These are phyloP conservation scores for Hypoxylon sp. DNA, from an alignment of 2,329 filamentous ascomycete species.

Conservation along the genomic window DNA sequence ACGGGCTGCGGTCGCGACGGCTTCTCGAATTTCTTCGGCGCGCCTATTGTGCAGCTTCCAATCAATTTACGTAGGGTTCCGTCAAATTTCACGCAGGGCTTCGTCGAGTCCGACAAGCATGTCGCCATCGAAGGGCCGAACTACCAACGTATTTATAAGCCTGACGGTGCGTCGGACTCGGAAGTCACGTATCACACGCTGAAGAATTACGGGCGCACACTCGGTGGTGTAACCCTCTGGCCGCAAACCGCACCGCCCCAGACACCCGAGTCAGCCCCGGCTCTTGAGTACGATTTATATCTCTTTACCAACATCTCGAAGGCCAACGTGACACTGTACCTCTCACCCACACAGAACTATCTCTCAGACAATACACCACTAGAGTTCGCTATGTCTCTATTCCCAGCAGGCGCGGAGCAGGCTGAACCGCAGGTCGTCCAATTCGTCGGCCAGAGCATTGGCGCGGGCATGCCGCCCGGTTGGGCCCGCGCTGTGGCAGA, in stretches of 20 bases:
- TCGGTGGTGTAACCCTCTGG: slow-evolving; percentile 70
- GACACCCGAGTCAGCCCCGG: slow-evolving; percentile 64
- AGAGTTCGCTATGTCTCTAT: slow-evolving; percentile 52
- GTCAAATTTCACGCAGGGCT: slow-evolving; percentile 68
- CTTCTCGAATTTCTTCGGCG: slow-evolving; percentile 52
- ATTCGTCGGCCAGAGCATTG: slow-evolving; percentile 61
- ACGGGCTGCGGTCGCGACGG: slow-evolving; percentile 52
- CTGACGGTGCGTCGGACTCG: slow-evolving; percentile 47
- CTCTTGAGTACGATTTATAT: slow-evolving; percentile 73
- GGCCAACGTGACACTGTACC: slow-evolving; percentile 63
- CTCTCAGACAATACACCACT: slow-evolving; percentile 65
- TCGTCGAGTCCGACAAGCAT: slow-evolving; percentile 73
- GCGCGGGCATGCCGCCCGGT: slow-evolving; percentile 58
- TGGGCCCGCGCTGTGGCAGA: slow-evolving; percentile 63
- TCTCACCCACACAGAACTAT: slow-evolving; percentile 69
- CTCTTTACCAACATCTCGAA: slow-evolving; percentile 67
- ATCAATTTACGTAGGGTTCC: slow-evolving; percentile 66
- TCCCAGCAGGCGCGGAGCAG: slow-evolving; percentile 53
- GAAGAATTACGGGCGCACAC: slow-evolving; percentile 69
- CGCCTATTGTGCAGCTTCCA: slow-evolving; percentile 68
- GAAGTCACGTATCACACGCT: slow-evolving; percentile 67
- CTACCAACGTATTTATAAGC: slow-evolving; percentile 60
- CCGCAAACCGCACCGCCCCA: slow-evolving; percentile 67
- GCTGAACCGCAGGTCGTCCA: slow-evolving; percentile 54
- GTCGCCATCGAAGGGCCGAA: slow-evolving; percentile 70